Conservation (phyloP, 2,329 filamentous ascomycete species). For the Emmonsiellopsis sp. region DNA sequence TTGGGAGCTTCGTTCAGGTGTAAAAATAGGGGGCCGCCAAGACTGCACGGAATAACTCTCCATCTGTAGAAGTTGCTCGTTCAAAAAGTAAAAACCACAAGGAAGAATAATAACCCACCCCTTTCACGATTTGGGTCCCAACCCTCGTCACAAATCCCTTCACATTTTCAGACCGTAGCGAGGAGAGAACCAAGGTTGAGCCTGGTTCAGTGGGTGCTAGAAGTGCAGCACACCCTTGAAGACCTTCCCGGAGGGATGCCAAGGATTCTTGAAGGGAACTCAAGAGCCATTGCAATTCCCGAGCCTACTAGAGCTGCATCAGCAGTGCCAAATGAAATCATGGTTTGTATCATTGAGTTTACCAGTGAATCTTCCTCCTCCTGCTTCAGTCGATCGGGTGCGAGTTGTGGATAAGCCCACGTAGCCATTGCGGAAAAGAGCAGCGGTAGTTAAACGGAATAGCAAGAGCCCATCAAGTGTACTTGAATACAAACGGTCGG, state of each 20-base stretch:
- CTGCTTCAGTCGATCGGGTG: slow-evolving; percentile 40
- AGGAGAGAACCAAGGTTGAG: slow-evolving; percentile 82
- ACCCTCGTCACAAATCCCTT: slow-evolving; percentile 89
- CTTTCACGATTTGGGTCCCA: slow-evolving; percentile 84
- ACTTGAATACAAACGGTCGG: not conserved
- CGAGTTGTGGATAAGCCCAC: slow-evolving; percentile 51
- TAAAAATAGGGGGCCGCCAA: not conserved
- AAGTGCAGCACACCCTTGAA: slow-evolving; percentile 81
- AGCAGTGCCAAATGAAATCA: not conserved
- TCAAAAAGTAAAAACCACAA: not conserved
- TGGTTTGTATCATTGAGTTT: slow-evolving; percentile 11
- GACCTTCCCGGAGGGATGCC: slow-evolving; percentile 55
- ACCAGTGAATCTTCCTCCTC: slow-evolving; percentile 48
- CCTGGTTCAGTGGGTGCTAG: slow-evolving; percentile 77
- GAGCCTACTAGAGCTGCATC: slow-evolving; percentile 28
- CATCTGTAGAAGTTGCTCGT: not conserved
- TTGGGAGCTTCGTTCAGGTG: not conserved
- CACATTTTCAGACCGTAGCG: slow-evolving; percentile 74
- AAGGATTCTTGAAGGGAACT: slow-evolving; percentile 53
- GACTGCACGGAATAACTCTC: not conserved
- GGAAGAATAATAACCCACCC: slow-evolving; percentile 47
- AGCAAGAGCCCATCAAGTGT: not conserved
- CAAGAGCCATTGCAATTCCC: slow-evolving; percentile 57
- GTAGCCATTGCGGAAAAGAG: slow-evolving; percentile 44
- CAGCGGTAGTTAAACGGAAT: not conserved